These are phyloP conservation scores for Lachancea quebecensis DNA, from an alignment of 805 yeast species.

Conservation along the genomic window DNA sequence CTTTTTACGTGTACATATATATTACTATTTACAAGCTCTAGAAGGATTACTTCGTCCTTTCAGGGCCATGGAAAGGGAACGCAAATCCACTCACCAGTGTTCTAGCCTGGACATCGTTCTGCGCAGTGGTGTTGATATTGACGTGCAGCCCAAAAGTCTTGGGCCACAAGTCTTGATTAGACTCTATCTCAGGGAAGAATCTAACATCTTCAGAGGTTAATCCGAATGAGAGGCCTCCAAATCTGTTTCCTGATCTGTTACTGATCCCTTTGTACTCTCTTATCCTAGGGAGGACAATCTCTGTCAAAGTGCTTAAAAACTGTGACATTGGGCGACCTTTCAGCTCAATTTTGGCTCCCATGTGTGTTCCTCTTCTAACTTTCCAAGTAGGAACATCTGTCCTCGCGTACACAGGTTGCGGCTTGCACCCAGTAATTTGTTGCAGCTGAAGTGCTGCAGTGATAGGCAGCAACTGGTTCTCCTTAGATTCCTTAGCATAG, in stretches of 20 bases:
- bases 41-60: slow-evolving; percentile 9
- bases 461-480: slow-evolving; percentile 63
- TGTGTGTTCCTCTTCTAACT: slow-evolving; percentile 76
- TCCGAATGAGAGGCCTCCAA: slow-evolving; percentile 84
- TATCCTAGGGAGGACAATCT: slow-evolving; percentile 86
- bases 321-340: slow-evolving; percentile 79
- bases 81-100: slow-evolving; percentile 76
- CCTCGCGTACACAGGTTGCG: slow-evolving; percentile 63
- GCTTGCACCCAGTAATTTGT: slow-evolving; percentile 90
- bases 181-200: slow-evolving; percentile 89
- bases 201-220: slow-evolving; percentile 68
- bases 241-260: slow-evolving; percentile 70
- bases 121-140: slow-evolving; percentile 80
- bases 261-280: slow-evolving; percentile 80
- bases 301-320: slow-evolving; percentile 79
- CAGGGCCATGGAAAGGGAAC: slow-evolving; percentile 57
- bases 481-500: slow-evolving; percentile 65
- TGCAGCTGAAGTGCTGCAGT: slow-evolving; percentile 75
- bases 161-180: slow-evolving; percentile 85
- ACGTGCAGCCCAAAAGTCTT: slow-evolving; percentile 79
- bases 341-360: slow-evolving; percentile 82
- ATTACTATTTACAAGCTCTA: slow-evolving; percentile 4
- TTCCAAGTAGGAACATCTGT: slow-evolving; percentile 82
- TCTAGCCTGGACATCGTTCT: slow-evolving; percentile 85
- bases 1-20: slow-evolving; percentile 1